Percentiles rank a stretch among this genome's conserved stretches.
These are phyloP conservation scores for Rubus idaeus DNA, from an alignment of 306 rosid species.

Conservation along the genomic window DNA sequence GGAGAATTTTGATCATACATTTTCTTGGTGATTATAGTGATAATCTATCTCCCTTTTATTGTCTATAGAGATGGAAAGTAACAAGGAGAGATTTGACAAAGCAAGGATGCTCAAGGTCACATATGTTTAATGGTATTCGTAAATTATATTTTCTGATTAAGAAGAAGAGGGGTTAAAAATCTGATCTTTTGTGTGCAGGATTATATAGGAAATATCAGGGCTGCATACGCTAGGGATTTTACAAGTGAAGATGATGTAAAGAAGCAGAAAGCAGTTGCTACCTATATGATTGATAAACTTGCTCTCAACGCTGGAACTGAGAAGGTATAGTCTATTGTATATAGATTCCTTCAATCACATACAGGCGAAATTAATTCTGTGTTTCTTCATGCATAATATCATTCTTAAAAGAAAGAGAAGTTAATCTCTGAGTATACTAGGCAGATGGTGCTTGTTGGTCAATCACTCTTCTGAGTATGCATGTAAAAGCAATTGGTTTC, in stretches of 20 bases:
- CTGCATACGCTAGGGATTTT: conserved; percentile 77
- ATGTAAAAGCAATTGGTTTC: too few relatives aligned
- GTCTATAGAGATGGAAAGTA: conserved; percentile 44
- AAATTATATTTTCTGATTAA: conserved; percentile 9
- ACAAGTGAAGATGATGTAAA: conserved; percentile 64
- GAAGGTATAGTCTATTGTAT: conserved; percentile 47
- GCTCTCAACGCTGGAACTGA: conserved; percentile 92
- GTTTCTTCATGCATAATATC: too few relatives aligned
- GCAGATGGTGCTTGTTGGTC: too few relatives aligned
- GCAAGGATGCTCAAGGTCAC: conserved; percentile 87
- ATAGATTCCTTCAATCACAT: not conserved
- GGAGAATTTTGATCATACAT: too few relatives aligned
- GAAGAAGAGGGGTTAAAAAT: conserved; percentile 16
- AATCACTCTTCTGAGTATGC: too few relatives aligned
- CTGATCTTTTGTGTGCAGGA: conserved; percentile 53
- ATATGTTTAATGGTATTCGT: not conserved
- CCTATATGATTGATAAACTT: conserved; percentile 91
- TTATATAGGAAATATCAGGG: conserved; percentile 73
- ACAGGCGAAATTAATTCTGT: not conserved
- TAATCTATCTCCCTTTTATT: too few relatives aligned
- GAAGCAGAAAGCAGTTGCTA: conserved; percentile 92
- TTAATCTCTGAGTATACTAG: too few relatives aligned
- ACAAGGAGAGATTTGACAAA: conserved; percentile 92
- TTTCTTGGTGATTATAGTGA: too few relatives aligned
- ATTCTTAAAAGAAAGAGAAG: too few relatives aligned